These are phyloP conservation scores for Colletotrichum australisinense DNA, from an alignment of 2,329 filamentous ascomycete species.

Conservation along the genomic window DNA sequence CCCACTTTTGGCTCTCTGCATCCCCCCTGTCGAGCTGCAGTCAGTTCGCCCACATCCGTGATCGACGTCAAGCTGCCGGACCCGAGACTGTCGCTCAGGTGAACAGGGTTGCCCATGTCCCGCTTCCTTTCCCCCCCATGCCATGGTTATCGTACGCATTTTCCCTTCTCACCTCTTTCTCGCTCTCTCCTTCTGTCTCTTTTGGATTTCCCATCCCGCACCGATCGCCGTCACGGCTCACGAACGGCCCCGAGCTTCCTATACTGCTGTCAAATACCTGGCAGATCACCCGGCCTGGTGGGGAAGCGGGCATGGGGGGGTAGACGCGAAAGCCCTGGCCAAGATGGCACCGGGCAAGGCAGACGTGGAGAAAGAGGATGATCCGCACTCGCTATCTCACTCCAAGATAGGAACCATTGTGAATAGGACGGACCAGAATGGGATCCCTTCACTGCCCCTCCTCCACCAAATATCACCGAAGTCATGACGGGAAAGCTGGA, in stretches of 20 bases:
- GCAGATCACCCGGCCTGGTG: neutral
- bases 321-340: too few relatives aligned
- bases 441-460: neutral
- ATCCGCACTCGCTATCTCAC: neutral
- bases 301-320: neutral
- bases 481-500: neutral
- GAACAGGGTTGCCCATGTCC: slow-evolving; percentile 1
- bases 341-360: neutral
- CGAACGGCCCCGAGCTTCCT: neutral
- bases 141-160: neutral
- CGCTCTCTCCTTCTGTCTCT: neutral
- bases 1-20: neutral
- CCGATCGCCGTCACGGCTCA: neutral
- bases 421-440: neutral
- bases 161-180: neutral
- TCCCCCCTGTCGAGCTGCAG: slow-evolving; percentile 8
- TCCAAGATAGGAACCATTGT: slow-evolving; percentile 7
- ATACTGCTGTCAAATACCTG: neutral
- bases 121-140: neutral
- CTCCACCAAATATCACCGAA: neutral
- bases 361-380: slow-evolving; percentile 14
- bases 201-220: neutral
- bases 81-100: slow-evolving; percentile 14
- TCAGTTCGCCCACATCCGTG: slow-evolving; percentile 19
- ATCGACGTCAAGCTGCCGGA: slow-evolving; percentile 27